Evolutionary conservation across 192 early-diverging fungal genomes (phyloP), one percentile per base, ranked within the genome.

Genomic region (Dissophora globulifera): DNA sequence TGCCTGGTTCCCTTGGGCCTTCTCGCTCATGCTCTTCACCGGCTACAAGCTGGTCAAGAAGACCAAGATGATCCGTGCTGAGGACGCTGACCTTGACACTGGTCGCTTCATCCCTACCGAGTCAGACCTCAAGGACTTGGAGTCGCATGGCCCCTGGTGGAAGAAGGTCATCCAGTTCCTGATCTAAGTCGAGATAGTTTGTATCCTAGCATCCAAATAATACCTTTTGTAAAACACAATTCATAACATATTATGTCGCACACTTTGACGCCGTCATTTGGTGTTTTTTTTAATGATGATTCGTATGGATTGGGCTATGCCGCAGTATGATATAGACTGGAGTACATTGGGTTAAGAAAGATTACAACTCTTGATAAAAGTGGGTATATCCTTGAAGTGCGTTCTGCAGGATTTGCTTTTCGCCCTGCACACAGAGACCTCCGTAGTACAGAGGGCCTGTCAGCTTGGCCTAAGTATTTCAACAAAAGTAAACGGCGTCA

Each of bases 41-140:
- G 64, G 58, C 31, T 82, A 88, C 70, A 88, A 85, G 58, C 27
- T 72, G 15, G 47, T 71, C 27, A 42, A 67, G 33, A 64, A 82
- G 8, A 79, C 83, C 15, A 35, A 55, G 23, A 62, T 89, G 46
- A 72, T 91, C 16, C 69, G 83, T 45, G 57, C 74, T 23, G 48
- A 50, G 2, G 84, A 90, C 6, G 81, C 83, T 54, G 84, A 87
- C 62, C 83, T 90, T 57, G 78, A 81, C 38, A 81, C 79, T 6
- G 79, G 79, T 20, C 71, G 69, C n/a, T 40, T 72, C 20, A 51
- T 51, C 29, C 50, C 50, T 7, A 19, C 52, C 8, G 52, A 54
- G 31, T 54, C 52, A 35, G 52, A 54, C 52, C 32, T 35, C 17
- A 20, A 38, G 33, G 52, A 54, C 52, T 38, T 54, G 52, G 20